Evolutionary conservation across 202 grass and related monocot genomes (phyloP).

Genomic region (Carex arenaria): DNA sequence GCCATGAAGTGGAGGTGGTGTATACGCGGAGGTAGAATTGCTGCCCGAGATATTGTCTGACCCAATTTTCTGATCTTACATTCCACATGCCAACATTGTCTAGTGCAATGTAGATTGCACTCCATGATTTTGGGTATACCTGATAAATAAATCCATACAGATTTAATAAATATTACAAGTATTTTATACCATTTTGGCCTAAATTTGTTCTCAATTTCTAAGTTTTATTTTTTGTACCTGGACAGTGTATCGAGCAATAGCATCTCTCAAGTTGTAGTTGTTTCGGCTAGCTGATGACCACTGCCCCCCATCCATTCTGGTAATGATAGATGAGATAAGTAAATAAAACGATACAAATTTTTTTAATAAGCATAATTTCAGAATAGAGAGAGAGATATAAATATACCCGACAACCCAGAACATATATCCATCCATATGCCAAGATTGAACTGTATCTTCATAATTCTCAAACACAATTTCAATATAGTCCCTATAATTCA

Average conservation of each 20-base stretch:
- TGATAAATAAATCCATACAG: conserved; percentile 23
- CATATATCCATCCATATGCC: conserved; percentile 80
- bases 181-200: not conserved
- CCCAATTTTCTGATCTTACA: conserved; percentile 72
- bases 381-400: conserved; percentile 9
- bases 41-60: conserved; percentile 79
- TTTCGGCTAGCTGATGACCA: conserved; percentile 74
- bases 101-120: conserved; percentile 78
- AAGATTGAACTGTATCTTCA: conserved; percentile 64
- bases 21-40: conserved; percentile 89
- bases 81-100: conserved; percentile 99
- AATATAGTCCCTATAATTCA: conserved; percentile 61
- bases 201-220: not conserved
- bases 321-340: not conserved
- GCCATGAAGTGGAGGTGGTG: conserved; percentile 70
- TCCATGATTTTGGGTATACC: conserved; percentile 87
- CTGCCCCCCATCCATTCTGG: conserved; percentile 70
- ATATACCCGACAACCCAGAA: conserved; percentile 90
- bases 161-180: not conserved
- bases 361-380: not conserved
- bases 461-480: conserved; percentile 84
- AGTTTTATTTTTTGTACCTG: conserved; percentile 45
- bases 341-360: not conserved
- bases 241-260: conserved; percentile 64
- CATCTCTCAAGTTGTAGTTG: conserved; percentile 70